Base-by-base conservation (phyloP, 805 yeast species). In the Saturnispora ahearnii region DNA sequence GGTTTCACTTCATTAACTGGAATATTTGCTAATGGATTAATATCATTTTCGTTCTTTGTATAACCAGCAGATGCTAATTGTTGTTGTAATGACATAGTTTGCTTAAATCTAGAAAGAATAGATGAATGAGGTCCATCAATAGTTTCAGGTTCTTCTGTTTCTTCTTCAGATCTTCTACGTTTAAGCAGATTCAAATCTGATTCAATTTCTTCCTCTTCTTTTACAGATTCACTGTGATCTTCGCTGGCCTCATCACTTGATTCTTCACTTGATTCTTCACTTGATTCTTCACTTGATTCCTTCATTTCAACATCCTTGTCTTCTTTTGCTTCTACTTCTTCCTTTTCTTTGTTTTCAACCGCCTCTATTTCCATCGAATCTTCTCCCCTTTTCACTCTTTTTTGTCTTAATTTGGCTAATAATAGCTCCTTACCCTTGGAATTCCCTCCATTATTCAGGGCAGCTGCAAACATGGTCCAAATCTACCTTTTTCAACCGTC, bases 1-100 rank as follows among this genome's bases (percentile, higher is more conserved):
- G 96, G 95, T 5, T 76, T 81, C 38, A 91, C 63, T 42, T 68
- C 73, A 58, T 68, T 73, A 21, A 55, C 51, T 28, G 65, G 70
- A 1, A 53, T 53, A 3, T 62, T 8, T 15, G 24, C 31, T 12
- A 47, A 5, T 11, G 58, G 62, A 3, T 56, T 61, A 12, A 52
- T 59, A 4, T 54, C 57, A 13, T 53, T 57, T 34, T 49, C 54
- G 9, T 45, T 56, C 4, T 51, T 52, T 0, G 55, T 56, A 9
- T 47, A 44, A 10, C 53, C 62, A 5, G 51, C 50, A 10, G 55
- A 53, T 29, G 45, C 52, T 15, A 56, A 24, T 43, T 57, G 41
- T 4, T 54, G 41, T 40, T 64, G 67, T 10, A 59, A 44, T n/a
- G 52, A 54, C 57, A 64, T 58, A 12, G 74, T 62, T 1, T 77